Evolutionary conservation across 1,139 yeast species (phyloP).

Genomic region (Debaryomyces sp.): DNA sequence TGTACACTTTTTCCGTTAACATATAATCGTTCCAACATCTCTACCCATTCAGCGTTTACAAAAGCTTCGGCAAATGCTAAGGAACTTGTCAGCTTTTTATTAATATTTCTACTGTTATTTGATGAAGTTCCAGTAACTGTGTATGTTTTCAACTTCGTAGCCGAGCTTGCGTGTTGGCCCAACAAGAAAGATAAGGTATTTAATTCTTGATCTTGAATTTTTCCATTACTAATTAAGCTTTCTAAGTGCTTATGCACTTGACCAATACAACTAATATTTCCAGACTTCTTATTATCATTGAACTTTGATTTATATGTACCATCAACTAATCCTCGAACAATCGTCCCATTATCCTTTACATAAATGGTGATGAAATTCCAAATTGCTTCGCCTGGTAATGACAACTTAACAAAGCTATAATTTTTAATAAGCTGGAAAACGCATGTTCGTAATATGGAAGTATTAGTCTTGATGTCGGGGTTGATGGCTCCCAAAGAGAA

Average conservation of each 20-base stretch:
- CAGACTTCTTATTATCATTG: slow-evolving; percentile 54
- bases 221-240: slow-evolving; percentile 44
- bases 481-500: slow-evolving; percentile 71
- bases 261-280: slow-evolving; percentile 49
- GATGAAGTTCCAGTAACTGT: slow-evolving; percentile 12
- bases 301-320: slow-evolving; percentile 52
- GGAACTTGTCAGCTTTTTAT: slow-evolving; percentile 21
- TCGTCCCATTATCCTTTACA: slow-evolving; percentile 43
- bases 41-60: slow-evolving; percentile 58
- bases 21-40: slow-evolving; percentile 56
- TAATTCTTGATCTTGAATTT: slow-evolving; percentile 47
- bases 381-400: slow-evolving; percentile 56
- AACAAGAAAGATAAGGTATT: slow-evolving; percentile 45
- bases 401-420: slow-evolving; percentile 57
- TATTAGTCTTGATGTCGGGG: slow-evolving; percentile 62
- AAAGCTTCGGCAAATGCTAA: slow-evolving; percentile 54
- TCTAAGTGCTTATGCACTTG: slow-evolving; percentile 49
- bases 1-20: slow-evolving; percentile 58
- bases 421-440: slow-evolving; percentile 55
- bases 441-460: slow-evolving; percentile 47
- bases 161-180: slow-evolving; percentile 33
- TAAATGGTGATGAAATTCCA: slow-evolving; percentile 68
- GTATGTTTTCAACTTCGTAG: slow-evolving; percentile 11
- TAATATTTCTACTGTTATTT: slow-evolving; percentile 18
- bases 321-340: slow-evolving; percentile 56